These are phyloP conservation scores for Ophiocordyceps australis DNA, from an alignment of 2,329 filamentous ascomycete species.

Conservation along the genomic window DNA sequence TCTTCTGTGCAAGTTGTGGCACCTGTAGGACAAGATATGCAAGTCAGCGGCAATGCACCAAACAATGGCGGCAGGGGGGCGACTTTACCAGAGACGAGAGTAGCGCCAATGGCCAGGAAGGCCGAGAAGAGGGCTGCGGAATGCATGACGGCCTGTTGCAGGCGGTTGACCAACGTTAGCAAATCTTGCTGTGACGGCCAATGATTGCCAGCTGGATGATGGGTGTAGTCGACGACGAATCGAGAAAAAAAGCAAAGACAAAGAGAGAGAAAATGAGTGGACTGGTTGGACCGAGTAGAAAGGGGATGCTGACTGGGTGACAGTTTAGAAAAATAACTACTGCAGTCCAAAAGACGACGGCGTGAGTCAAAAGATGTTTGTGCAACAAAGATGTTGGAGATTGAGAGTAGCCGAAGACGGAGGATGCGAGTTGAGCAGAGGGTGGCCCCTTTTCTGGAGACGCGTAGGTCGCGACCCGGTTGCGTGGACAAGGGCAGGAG, in stretches of 20 bases:
- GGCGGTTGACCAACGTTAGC: constrained; percentile 5
- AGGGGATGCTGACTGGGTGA: constrained; percentile 5
- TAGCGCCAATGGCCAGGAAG: constrained; percentile 20
- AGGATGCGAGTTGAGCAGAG: constrained; percentile 1
- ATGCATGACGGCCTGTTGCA: constrained; percentile 23
- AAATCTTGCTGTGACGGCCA: not conserved
- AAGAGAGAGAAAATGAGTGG: not conserved
- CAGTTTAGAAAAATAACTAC: constrained; percentile 4
- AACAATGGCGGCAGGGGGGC: not conserved
- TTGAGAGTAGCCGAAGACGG: not conserved
- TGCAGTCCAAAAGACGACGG: constrained; percentile 7
- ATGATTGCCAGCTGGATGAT: not conserved
- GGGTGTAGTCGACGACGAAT: not conserved
- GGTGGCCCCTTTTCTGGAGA: not conserved
- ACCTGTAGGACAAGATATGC: constrained; percentile 2
- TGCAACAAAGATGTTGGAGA: constrained; percentile 3
- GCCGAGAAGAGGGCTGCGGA: constrained; percentile 24
- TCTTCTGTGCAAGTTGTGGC: constrained; percentile 25
- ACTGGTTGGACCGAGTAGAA: not conserved
- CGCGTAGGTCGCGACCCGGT: constrained; percentile 1
- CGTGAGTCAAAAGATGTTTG: constrained; percentile 7
- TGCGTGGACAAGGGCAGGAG: not conserved
- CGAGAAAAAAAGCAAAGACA: not conserved
- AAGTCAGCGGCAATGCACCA: not conserved
- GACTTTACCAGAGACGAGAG: constrained; percentile 23